These are phyloP conservation scores for Trichoderma erinaceum DNA, from an alignment of 495 filamentous ascomycete species.

Conservation along the genomic window DNA sequence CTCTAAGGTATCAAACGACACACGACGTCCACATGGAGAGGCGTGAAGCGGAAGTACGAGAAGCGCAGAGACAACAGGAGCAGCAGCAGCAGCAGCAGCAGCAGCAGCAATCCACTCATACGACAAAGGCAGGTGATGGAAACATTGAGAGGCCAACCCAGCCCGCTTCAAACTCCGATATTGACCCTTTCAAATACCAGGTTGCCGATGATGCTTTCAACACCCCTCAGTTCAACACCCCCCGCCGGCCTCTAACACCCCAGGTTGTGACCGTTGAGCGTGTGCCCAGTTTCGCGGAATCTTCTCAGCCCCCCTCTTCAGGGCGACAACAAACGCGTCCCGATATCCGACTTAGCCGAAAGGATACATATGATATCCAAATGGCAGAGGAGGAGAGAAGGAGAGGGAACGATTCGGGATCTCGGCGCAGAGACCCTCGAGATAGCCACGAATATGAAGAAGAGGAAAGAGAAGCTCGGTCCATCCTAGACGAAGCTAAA, in stretches of 20 bases:
- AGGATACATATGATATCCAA: slow-evolving; percentile 33
- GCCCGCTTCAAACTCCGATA: slow-evolving; percentile 21
- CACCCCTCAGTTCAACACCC: slow-evolving; percentile 33
- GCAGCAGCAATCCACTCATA: background rate
- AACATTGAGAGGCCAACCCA: slow-evolving; percentile 19
- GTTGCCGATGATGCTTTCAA: slow-evolving; percentile 43
- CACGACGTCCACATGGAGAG: background rate
- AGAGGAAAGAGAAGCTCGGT: slow-evolving; percentile 32
- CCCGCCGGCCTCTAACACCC: slow-evolving; percentile 31
- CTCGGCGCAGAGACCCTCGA: background rate
- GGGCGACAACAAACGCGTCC: slow-evolving; percentile 17
- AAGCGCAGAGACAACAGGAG: background rate
- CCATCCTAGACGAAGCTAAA: slow-evolving; percentile 28
- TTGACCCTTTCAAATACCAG: slow-evolving; percentile 49
- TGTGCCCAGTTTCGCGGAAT: slow-evolving; percentile 37
- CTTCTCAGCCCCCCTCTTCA: background rate
- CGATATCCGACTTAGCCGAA: slow-evolving; percentile 32
- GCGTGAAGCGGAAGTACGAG: background rate
- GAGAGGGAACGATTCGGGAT: background rate
- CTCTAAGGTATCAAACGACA: slow-evolving; percentile 11
- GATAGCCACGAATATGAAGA: slow-evolving; percentile 9
- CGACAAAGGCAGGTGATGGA: slow-evolving; percentile 19
- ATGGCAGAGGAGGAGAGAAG: background rate
- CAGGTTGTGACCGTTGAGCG: slow-evolving; percentile 40
- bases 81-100: background rate